Evolutionary conservation across 371 early-diverging fungal species (phyloP).

Genomic region (Spraguea lophii): DNA sequence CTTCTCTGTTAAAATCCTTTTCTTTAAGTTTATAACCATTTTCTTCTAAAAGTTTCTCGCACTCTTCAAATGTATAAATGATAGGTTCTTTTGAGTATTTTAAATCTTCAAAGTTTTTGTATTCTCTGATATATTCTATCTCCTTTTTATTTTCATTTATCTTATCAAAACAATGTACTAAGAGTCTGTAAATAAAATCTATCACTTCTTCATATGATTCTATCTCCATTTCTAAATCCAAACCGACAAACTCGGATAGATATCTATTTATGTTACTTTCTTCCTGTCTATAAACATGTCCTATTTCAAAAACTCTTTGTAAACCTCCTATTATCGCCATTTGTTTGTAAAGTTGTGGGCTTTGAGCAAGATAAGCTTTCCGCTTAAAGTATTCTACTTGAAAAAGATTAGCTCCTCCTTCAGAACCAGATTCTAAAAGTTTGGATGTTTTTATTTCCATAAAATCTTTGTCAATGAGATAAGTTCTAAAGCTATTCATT

Average conservation of each 20-base stretch:
- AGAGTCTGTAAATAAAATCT: slow-evolving; percentile 65
- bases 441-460: slow-evolving; percentile 96
- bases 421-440: slow-evolving; percentile 75
- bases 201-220: slow-evolving; percentile 87
- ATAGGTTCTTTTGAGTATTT: slow-evolving; percentile 64
- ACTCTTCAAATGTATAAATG: slow-evolving; percentile 66
- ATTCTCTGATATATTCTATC: slow-evolving; percentile 63
- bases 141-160: slow-evolving; percentile 59
- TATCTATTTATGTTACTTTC: slow-evolving; percentile 91
- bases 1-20: slow-evolving; percentile 53
- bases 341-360: slow-evolving; percentile 97
- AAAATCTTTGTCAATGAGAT: slow-evolving; percentile 59
- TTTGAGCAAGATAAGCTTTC: slow-evolving; percentile 83
- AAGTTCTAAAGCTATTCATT: slow-evolving; percentile 76
- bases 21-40: slow-evolving; percentile 71
- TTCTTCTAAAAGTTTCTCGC: slow-evolving; percentile 66
- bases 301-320: slow-evolving; percentile 91
- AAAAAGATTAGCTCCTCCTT: slow-evolving; percentile 97
- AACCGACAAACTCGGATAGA: slow-evolving; percentile 94
- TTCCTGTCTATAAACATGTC: slow-evolving; percentile 97
- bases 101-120: slow-evolving; percentile 74
- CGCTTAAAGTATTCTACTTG: slow-evolving; percentile 79
- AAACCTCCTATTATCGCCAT: slow-evolving; percentile 93
- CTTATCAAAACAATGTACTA: slow-evolving; percentile 69
- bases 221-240: slow-evolving; percentile 98